Base-by-base conservation (phyloP, 2,329 filamentous ascomycete species). In the Colletotrichum shisoi region DNA sequence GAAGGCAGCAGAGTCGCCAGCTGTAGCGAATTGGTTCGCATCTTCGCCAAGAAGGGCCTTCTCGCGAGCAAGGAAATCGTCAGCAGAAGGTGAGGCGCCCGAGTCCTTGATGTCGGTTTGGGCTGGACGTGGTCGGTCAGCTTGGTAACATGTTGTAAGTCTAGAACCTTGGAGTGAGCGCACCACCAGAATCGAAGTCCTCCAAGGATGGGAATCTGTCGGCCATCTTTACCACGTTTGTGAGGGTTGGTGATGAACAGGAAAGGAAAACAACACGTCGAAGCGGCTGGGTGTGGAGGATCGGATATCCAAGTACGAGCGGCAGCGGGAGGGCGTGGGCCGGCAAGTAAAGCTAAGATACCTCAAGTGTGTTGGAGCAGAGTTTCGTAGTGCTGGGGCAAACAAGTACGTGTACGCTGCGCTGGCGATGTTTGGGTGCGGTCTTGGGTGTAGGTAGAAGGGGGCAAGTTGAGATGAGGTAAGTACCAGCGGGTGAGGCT, bases 31-130 rank as follows among this genome's bases (percentile, higher is more conserved):
- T 82, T 94, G 91, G 73, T 93, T 87, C 68, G 95, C 95, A 78
- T 98, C 95, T 70, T 97, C 95, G 71, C 95, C 95, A 8, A 99
- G 88, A 19, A 90, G 80, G 69, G 93, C 95, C 76, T 93, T 92
- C 82, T 99, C 95, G 72, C 94, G 92, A 70, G 92, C 89, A 56
- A 98, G 87, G 78, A 99, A 98, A 79, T 97, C 93, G 75, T 92
- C 89, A 70, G 87, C 84, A 39, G 89, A 89, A 37, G 86, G 83
- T 11, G 85, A 82, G 69, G 82, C 84, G 70, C 84, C 82, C 44
- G 87, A 79, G 63, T 82, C 83, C 79, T 83, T 85, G 76, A 85
- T 83, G 71, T 87, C 87, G 63, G 89, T 89, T 81, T 92, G 89
- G 75, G 89, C 91, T 91, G 34, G 4, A 17, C 19, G 44, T 13